Conservation (phyloP, 2,329 filamentous ascomycete species). For the Dissoconium aciculare region DNA sequence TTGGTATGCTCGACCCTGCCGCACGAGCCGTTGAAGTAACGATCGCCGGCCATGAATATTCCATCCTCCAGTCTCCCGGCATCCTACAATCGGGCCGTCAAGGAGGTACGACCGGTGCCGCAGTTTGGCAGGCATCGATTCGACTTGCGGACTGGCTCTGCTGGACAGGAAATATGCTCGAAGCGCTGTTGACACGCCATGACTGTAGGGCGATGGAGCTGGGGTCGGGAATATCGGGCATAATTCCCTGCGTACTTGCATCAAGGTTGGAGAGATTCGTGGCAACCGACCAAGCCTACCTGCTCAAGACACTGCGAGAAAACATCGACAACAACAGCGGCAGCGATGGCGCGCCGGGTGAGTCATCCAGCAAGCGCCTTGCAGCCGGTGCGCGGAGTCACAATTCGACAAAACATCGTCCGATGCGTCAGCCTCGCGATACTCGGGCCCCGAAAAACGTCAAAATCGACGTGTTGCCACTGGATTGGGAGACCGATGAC, state of each 20-base stretch:
- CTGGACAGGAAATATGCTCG: slow-evolving; percentile 47
- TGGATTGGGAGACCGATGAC: slow-evolving; percentile 69
- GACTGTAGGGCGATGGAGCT: slow-evolving; percentile 59
- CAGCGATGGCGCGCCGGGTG: not conserved
- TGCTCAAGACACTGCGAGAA: slow-evolving; percentile 56
- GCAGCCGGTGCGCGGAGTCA: too few species aligned
- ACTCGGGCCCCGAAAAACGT: too few species aligned
- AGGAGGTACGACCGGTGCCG: slow-evolving; percentile 59
- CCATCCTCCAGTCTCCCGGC: slow-evolving; percentile 68
- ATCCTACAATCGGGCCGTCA: slow-evolving; percentile 63
- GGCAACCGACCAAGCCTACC: slow-evolving; percentile 79
- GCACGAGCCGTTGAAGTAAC: slow-evolving; percentile 38
- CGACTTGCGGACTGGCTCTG: slow-evolving; percentile 68
- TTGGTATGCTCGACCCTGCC: slow-evolving; percentile 71
- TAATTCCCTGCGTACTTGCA: slow-evolving; percentile 57
- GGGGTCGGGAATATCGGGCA: slow-evolving; percentile 72
- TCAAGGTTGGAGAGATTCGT: slow-evolving; percentile 50
- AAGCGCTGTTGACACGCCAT: slow-evolving; percentile 39
- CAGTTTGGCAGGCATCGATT: slow-evolving; percentile 85
- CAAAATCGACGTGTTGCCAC: slow-evolving; percentile 17
- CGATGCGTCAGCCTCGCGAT: too few species aligned
- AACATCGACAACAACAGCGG: slow-evolving; percentile 43
- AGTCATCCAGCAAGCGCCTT: not conserved
- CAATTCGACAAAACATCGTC: too few species aligned
- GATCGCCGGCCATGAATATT: slow-evolving; percentile 54